Conservation (phyloP, 352 stramenopile species). For the Globisporangium abappressorium region DNA sequence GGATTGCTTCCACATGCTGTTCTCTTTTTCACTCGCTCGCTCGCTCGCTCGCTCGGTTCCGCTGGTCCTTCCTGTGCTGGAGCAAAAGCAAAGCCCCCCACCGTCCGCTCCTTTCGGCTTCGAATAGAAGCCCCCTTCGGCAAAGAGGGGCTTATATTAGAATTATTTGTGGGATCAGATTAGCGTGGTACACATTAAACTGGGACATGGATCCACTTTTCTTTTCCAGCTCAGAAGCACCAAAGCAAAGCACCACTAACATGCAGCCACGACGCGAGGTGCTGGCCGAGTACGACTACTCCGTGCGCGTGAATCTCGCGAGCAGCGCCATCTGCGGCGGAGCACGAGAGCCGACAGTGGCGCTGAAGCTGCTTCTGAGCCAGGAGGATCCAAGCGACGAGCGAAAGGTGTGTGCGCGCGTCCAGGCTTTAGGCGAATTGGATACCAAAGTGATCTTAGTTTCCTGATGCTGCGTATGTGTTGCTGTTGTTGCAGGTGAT, state of each 20-base stretch:
- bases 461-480: background rate
- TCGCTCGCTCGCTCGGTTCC: slow-evolving; percentile 26
- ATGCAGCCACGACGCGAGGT: slow-evolving; percentile 19
- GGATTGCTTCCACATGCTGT: slow-evolving; percentile 60
- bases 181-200: background rate
- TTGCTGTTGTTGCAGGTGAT: slow-evolving; percentile 29
- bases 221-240: background rate
- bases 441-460: background rate
- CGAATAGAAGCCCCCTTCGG: background rate
- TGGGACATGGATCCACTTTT: background rate
- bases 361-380: slow-evolving; percentile 51
- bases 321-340: slow-evolving; percentile 53
- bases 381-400: slow-evolving; percentile 25
- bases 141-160: background rate
- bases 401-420: slow-evolving; percentile 23
- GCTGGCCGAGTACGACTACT: slow-evolving; percentile 74
- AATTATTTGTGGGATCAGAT: background rate
- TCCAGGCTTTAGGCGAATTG: background rate
- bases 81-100: slow-evolving; percentile 9
- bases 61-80: slow-evolving; percentile 16
- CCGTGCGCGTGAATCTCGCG: slow-evolving; percentile 59
- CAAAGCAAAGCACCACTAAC: background rate
- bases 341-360: slow-evolving; percentile 33
- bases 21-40: slow-evolving; percentile 29
- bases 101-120: slow-evolving; percentile 2